Evolutionary conservation across 352 stramenopile species (phyloP), one percentile per base, ranked within the genome.

Genomic region (Bremia lactucae): DNA sequence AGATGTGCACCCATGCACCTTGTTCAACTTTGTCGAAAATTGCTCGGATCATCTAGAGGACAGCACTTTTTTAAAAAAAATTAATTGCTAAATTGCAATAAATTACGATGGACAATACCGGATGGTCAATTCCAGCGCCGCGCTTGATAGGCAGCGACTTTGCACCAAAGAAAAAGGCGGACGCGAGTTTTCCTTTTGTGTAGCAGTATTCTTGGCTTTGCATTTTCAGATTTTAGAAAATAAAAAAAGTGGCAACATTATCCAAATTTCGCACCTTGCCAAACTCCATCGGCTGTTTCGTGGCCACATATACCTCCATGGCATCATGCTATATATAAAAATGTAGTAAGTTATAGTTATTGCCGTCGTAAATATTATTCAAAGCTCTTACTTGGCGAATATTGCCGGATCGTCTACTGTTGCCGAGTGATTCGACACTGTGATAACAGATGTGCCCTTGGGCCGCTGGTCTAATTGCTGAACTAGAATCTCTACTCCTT

Each of bases 151-250:
- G 79, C 9, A 91, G 44, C 8, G 75, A 80, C 59, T 87, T 88
- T 19, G 73, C 64, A 18, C 57, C 59, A 37, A 71, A 88, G 35
- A 88, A 88, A 22, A 87, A 44, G 6, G 69, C 41, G 1, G 74
- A 71, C 5, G 82, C 36, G 4, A 79, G 3, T 0, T 56, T 59
- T 2, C 66, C 68, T 21, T 86, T 85, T 6, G 57, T 65, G 47
- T 91, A 91, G 49, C 79, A 83, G 44, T 91, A 91, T 47, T 91
- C 79, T 50, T 91, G 79, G 36, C 79, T 90, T 43, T n/a, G 46
- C 5, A 4, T 28, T 31, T 10, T 22, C 20, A 43, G 0, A 2
- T 25, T 36, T 36, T n/a, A n/a, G n/a, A n/a, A n/a, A n/a, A n/a
- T n/a, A n/a, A n/a, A n/a, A n/a, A n/a, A n/a, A n/a, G n/a, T n/a